Base-by-base conservation (phyloP, 148 eudicot species). In the Rhododendron williamsianum region DNA sequence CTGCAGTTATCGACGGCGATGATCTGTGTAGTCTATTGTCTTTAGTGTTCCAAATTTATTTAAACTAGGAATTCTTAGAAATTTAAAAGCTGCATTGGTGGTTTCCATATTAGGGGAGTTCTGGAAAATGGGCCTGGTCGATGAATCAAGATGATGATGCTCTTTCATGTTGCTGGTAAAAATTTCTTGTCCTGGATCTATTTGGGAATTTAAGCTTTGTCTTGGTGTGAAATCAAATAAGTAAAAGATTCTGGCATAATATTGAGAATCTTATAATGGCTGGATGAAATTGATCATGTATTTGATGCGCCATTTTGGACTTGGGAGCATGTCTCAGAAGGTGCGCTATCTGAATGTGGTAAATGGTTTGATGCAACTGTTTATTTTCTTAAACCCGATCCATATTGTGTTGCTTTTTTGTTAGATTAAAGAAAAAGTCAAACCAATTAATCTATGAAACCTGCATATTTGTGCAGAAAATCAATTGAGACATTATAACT, bases 261-360 rank as follows among this genome's bases (percentile, higher is more conserved):
- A 25, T 67, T 65, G 71, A 65, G 30, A 65, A n/a, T 65, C 71
- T 65, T 25, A 73, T 73, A 13, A 13, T 73, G 16, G 30, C 51
- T 78, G 81, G 58, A 78, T 78, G 58, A 78, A 11, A 78, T 25
- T 48, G 81, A 46, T 48, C 21, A 48, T 78, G 60, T 78, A 7
- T 8, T 78, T 33, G 81, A n/a, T 78, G 35, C 35, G 5, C 56
- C 49, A 78, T 23, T 46, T 78, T 54, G 52, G 21, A 78, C 21
- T 73, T 73, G 78, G 45, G 23, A 73, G 81, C 54, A 15, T 45
- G 56, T 78, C 56, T 25, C 16, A 51, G 33, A 78, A 49, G 13
- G 16, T 25, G 56, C 2, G 21, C 56, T 49, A 5, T 48, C 58
- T 46, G 81, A 25, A 78, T 48, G 35, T 48, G 36, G 60, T 48